Evolutionary conservation across 2,329 filamentous ascomycete genomes (phyloP).

Genomic region (Amylocarpus encephaloides): DNA sequence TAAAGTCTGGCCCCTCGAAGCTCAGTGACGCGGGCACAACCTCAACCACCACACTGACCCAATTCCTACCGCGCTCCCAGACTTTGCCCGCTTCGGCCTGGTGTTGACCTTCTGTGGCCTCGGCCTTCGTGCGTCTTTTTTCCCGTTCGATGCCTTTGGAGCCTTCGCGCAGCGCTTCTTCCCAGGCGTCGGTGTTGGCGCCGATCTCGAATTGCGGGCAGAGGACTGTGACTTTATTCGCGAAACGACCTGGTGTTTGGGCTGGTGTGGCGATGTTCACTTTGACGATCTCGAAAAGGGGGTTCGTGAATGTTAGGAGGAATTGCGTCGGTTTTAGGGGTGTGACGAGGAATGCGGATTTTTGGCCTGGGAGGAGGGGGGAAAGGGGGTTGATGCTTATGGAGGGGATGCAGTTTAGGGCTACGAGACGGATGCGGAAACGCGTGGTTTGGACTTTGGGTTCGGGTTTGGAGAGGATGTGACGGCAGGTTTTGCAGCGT

Average conservation of each 20-base stretch:
- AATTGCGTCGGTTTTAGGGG: slow-evolving; percentile 60
- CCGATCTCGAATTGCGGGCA: slow-evolving; percentile 93
- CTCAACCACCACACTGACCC: slow-evolving; percentile 90
- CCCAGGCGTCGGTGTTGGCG: slow-evolving; percentile 89
- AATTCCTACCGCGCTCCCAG: slow-evolving; percentile 92
- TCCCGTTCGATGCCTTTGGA: slow-evolving; percentile 35
- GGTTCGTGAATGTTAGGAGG: slow-evolving; percentile 85
- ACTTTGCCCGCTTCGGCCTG: slow-evolving; percentile 85
- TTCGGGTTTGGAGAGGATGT: slow-evolving; percentile 93
- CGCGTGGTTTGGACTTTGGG: slow-evolving; percentile 81
- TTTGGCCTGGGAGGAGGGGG: slow-evolving; percentile 25
- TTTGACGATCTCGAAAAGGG: slow-evolving; percentile 83
- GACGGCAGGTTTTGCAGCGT: slow-evolving; percentile 84
- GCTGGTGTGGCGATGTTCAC: slow-evolving; percentile 82
- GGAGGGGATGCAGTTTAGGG: slow-evolving; percentile 79
- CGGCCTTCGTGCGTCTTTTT: slow-evolving; percentile 33
- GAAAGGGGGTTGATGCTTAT: slow-evolving; percentile 64
- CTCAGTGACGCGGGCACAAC: slow-evolving; percentile 56
- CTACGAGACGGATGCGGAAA: slow-evolving; percentile 88
- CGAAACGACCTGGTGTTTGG: slow-evolving; percentile 68
- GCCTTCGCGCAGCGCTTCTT: slow-evolving; percentile 63
- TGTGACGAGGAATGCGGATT: slow-evolving; percentile 27
- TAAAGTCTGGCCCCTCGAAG: slow-evolving; percentile 18
- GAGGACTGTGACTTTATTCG: slow-evolving; percentile 78
- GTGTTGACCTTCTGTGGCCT: slow-evolving; percentile 35